Evolutionary conservation across 345 rosid genomes (phyloP), one percentile per base, ranked within the genome.

Genomic region (Acer saccharum): DNA sequence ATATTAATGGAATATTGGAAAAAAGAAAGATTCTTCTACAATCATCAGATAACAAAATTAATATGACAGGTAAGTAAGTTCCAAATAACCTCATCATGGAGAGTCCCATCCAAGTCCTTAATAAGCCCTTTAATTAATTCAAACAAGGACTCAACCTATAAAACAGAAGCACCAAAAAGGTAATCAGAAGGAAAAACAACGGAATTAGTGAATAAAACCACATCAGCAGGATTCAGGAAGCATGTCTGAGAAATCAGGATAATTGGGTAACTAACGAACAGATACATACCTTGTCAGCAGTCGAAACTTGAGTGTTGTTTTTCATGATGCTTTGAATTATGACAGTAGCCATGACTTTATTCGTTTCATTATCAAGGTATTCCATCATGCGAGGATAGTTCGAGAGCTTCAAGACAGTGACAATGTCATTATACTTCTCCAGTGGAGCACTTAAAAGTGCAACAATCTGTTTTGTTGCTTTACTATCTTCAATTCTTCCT

Each of bases 271-370:
- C 73, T 63, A 76, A 63, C 27, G 44, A 66, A 76, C 71, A 65
- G 23, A 70, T 48, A 61, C 79, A 66, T 76, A 93, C 99, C 88
- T 90, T 94, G 76, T 92, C 98, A 69, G 90, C 90, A 44, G 94
- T 88, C 77, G 98, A 77, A 80, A 96, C 89, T 48, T 23, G 83
- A 48, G 98, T 94, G 68, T 87, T 93, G 85, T 94, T 96, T 87
- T 92, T 96, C 99, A 96, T 92, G 75, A 94, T 86, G 81, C 98
- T 96, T 83, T 90, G 98, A 79, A 96, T 89, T 78, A 96, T 93
- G 65, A 94, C 91, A 74, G 92, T 84, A 73, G 99, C 98, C 99
- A 96, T 94, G 69, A 92, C 83, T 89, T 94, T 96, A 82, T 92
- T 94, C 69, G 97, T 94, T 86, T 90, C 98, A 29, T 63, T 77